These are phyloP conservation scores for Malassezia sp. DNA, from an alignment of 1,284 basidiomycete species.

Conservation along the genomic window DNA sequence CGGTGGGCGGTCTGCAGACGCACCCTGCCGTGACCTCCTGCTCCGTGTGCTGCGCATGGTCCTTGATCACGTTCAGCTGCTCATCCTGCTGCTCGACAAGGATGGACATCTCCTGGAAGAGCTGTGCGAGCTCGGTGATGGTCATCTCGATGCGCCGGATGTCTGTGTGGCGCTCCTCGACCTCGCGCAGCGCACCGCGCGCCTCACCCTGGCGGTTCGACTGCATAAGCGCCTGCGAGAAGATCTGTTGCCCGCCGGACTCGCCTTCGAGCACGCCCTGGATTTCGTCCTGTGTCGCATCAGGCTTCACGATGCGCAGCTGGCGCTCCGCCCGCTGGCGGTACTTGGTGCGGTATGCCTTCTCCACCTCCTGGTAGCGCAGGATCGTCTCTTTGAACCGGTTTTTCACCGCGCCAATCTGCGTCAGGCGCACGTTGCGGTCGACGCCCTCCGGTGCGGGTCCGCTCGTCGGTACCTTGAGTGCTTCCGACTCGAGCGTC, in stretches of 20 bases:
- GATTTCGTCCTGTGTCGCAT: conserved; percentile 74
- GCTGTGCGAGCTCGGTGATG: conserved; percentile 70
- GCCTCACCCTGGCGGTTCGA: conserved; percentile 76
- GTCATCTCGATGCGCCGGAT: conserved; percentile 76
- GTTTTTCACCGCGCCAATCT: conserved; percentile 53
- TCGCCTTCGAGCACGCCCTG: conserved; percentile 61
- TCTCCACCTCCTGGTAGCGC: conserved; percentile 72
- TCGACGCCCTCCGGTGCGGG: conserved; percentile 32
- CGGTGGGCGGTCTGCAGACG: conserved; percentile 24
- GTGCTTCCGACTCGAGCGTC: conserved; percentile 32
- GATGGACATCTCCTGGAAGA: conserved; percentile 61
- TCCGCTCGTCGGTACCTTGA: conserved; percentile 19
- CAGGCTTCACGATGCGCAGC: conserved; percentile 83
- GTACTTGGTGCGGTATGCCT: conserved; percentile 81
- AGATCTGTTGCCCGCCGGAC: conserved; percentile 61
- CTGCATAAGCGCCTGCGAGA: conserved; percentile 66
- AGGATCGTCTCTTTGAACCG: conserved; percentile 50
- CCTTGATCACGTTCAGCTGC: conserved; percentile 39
- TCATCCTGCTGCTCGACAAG: conserved; percentile 45
- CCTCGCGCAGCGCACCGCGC: conserved; percentile 71
- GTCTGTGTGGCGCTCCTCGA: conserved; percentile 80
- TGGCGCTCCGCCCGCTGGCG: conserved; percentile 90
- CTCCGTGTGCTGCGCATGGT: conserved; percentile 18
- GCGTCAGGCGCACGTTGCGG: conserved; percentile 46
- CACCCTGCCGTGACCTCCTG: conserved; percentile 35